Evolutionary conservation across 805 yeast genomes (phyloP), one percentile per base, ranked within the genome.

Genomic region (Candida piceae): DNA sequence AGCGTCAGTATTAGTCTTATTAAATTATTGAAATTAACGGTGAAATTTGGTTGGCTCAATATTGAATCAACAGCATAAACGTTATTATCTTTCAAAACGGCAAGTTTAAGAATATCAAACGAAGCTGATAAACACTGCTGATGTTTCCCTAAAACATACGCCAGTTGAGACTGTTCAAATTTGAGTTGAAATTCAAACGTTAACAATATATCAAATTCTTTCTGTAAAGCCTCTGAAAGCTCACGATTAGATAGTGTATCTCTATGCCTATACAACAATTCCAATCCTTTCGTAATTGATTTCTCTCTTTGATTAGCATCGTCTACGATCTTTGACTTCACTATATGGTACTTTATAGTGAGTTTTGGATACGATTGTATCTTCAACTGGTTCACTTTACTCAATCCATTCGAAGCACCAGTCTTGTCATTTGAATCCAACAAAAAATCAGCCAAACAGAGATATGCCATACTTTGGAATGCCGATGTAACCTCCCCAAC

Each of bases 371-470:
- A 32, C 6, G 29, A 17, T 11, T 30, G 28, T 4, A 49, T 30
- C 21, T 47, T 47, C 16, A 40, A 19, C 3, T 42, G 49, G 28
- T 47, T 49, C 1, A 47, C 40, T 27, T 46, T 41, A 5, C 20
- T 16, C 16, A 49, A 31, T 10, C 35, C 32, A 4, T 35, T 31
- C 6, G 32, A 16, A 7, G 44, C 22, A 6, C 22, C 8, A 9
- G 8, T 20, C 34, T 1, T 29, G 29, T 7, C 32, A 27, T n/a
- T 29, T 24, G 29, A 10, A 15, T 33, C 31, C 9, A 37, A 16
- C 16, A 29, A 20, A 27, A 32, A 26, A 9, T 39, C 36, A 7
- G 53, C 37, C 22, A 45, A 38, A 28, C 36, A 32, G 1, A 45
- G 24, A 11, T 35, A 42, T 20, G 42, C 40, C 10, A 42, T 29